A percentile compares a stretch with the other conserved stretches of the same genome.
Evolutionary conservation across 129 eudicot genomes (phyloP).

Genomic region (Helianthus tuberosus): DNA sequence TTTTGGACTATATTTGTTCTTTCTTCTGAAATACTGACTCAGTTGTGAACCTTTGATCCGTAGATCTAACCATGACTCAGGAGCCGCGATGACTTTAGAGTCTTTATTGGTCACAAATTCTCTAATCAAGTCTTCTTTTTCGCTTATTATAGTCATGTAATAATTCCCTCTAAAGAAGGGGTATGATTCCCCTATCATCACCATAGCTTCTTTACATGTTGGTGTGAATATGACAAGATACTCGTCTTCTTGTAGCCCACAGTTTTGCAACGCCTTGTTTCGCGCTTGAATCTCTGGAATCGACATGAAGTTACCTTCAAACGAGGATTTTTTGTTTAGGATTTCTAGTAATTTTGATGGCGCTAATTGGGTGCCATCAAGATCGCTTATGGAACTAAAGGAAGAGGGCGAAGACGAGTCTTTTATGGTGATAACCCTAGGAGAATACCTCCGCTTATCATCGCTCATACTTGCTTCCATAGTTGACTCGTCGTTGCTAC

Average conservation of each 20-base stretch:
- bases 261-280: constrained; percentile 61
- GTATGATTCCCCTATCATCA: constrained; percentile 80
- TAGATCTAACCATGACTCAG: constrained; percentile 76
- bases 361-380: constrained; percentile 58
- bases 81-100: constrained; percentile 67
- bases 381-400: constrained; percentile 42
- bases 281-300: constrained; percentile 81
- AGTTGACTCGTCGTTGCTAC: constrained; percentile 48
- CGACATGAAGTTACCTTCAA: constrained; percentile 74
- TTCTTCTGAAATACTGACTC: constrained; percentile 77
- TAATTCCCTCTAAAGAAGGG: constrained; percentile 78
- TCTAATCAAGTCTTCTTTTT: constrained; percentile 53
- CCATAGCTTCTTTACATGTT: constrained; percentile 62
- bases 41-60: constrained; percentile 89
- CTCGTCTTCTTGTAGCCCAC: constrained; percentile 69
- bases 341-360: constrained; percentile 66
- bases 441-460: constrained; percentile 54
- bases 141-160: constrained; percentile 61
- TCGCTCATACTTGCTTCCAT: constrained; percentile 47
- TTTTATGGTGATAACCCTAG: constrained; percentile 40
- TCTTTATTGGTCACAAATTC: constrained; percentile 61
- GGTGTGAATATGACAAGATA: constrained; percentile 58
- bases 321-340: constrained; percentile 59
- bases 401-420: constrained; percentile 59
- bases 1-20: constrained; percentile 63